Conservation (phyloP, 2,329 filamentous ascomycete genomes). For the Blastomyces emzantsi region DNA sequence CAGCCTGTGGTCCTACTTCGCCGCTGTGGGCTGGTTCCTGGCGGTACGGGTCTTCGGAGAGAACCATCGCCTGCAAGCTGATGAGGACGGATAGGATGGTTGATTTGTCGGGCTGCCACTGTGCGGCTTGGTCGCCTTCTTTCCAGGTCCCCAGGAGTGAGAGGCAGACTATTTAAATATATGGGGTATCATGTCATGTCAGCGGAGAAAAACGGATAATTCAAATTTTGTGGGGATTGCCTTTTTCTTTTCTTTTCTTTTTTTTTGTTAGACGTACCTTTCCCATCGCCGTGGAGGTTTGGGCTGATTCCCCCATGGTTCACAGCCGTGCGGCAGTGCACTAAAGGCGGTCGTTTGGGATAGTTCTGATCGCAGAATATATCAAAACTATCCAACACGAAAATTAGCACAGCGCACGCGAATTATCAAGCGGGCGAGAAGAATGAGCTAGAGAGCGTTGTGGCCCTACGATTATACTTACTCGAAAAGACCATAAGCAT, state of each 20-base stretch:
- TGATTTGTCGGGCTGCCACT: slow-evolving; percentile 40
- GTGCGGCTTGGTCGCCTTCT: slow-evolving; percentile 31
- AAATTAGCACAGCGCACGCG: neutral
- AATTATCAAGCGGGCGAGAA: too few species aligned
- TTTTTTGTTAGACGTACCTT: slow-evolving; percentile 28
- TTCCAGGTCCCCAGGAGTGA: slow-evolving; percentile 44
- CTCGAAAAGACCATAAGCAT: slow-evolving; percentile 47
- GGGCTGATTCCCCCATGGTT: slow-evolving; percentile 42
- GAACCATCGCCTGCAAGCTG: slow-evolving; percentile 51
- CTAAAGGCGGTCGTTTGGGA: slow-evolving; percentile 35
- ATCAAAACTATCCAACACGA: slow-evolving; percentile 34
- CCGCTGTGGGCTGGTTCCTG: slow-evolving; percentile 44
- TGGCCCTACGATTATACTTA: slow-evolving; percentile 11
- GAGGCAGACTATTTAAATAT: slow-evolving; percentile 36
- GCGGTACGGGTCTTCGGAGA: slow-evolving; percentile 46
- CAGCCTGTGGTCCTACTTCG: slow-evolving; percentile 10
- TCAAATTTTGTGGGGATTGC: neutral
- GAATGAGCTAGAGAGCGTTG: neutral
- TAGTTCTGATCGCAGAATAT: slow-evolving; percentile 38
- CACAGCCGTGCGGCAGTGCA: slow-evolving; percentile 41
- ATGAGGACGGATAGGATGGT: slow-evolving; percentile 46
- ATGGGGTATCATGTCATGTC: slow-evolving; percentile 11
- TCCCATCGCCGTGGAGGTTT: slow-evolving; percentile 44
- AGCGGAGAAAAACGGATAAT: neutral
- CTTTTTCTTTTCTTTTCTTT: too few species aligned